Conservation (phyloP, 768 basidiomycete species). For the Lentinula lateritia region DNA sequence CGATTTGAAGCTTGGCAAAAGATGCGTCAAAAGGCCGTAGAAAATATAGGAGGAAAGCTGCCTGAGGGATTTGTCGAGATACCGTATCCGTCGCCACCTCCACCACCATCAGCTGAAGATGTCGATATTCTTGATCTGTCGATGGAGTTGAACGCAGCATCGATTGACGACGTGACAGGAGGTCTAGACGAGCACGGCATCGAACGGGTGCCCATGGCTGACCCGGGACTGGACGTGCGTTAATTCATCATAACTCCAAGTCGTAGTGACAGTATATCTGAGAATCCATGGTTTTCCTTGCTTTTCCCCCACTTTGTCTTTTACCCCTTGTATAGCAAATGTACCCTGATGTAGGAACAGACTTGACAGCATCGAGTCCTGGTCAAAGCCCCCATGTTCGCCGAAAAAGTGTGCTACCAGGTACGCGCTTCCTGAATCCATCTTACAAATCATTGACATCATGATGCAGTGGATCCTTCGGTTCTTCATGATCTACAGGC, state of each 20-base stretch:
- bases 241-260: neutral
- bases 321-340: slow-evolving; percentile 40
- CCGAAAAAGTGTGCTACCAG: slow-evolving; percentile 91
- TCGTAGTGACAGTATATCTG: neutral
- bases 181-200: slow-evolving; percentile 78
- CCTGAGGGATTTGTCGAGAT: slow-evolving; percentile 69
- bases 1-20: slow-evolving; percentile 90
- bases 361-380: slow-evolving; percentile 45
- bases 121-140: slow-evolving; percentile 83
- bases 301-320: slow-evolving; percentile 9
- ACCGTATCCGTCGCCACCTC: slow-evolving; percentile 69
- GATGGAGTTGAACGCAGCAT: slow-evolving; percentile 81
- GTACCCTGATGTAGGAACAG: slow-evolving; percentile 60
- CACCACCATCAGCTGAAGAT: slow-evolving; percentile 74
- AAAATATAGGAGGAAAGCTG: slow-evolving; percentile 66
- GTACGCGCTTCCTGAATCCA: slow-evolving; percentile 34
- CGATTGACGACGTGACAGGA: slow-evolving; percentile 67
- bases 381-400: slow-evolving; percentile 76
- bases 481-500: slow-evolving; percentile 86
- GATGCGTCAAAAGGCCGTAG: slow-evolving; percentile 69
- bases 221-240: slow-evolving; percentile 83
- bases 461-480: slow-evolving; percentile 69
- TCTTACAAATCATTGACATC: slow-evolving; percentile 8
- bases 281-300: slow-evolving; percentile 7
- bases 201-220: slow-evolving; percentile 88